Evolutionary conservation across 129 eudicot species (phyloP).

Genomic region (Smallanthus sonchifolius): DNA sequence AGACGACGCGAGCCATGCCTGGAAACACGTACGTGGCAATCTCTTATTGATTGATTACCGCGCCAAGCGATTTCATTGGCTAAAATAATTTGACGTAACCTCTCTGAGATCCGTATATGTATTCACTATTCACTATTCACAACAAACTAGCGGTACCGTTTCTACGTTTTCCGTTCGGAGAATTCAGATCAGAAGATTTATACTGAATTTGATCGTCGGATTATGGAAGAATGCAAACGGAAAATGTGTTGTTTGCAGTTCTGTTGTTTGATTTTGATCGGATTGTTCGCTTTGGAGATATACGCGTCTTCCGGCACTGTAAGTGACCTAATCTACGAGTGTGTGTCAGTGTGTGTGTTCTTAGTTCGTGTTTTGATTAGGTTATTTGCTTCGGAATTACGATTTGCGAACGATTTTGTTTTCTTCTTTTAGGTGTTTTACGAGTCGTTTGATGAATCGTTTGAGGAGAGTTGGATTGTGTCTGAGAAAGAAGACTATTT

Average conservation of each 20-base stretch:
- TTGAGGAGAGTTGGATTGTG: slow-evolving; percentile 73
- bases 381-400: not conserved
- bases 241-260: slow-evolving; percentile 39
- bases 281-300: slow-evolving; percentile 46
- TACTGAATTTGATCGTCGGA: slow-evolving; percentile 11
- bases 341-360: not conserved
- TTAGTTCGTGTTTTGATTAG: not conserved
- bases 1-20: slow-evolving; percentile 9
- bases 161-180: not conserved
- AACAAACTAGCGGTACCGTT: not conserved
- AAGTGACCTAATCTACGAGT: slow-evolving; percentile 12
- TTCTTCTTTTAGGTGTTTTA: slow-evolving; percentile 45
- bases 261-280: slow-evolving; percentile 38
- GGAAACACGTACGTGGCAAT: slow-evolving; percentile 29
- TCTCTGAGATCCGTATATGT: slow-evolving; percentile 32
- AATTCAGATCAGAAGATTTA: slow-evolving; percentile 12
- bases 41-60: slow-evolving; percentile 8
- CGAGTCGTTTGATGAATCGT: slow-evolving; percentile 75
- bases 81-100: slow-evolving; percentile 18
- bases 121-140: not conserved
- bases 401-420: not conserved
- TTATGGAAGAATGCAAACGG: slow-evolving; percentile 54
- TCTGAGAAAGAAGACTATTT: slow-evolving; percentile 71
- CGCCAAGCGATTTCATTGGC: slow-evolving; percentile 36
- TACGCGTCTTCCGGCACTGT: slow-evolving; percentile 63